phyloP scores from a whole-genome alignment of 1,284 basidiomycete species.

The Papiliotrema flavescens region DNA sequence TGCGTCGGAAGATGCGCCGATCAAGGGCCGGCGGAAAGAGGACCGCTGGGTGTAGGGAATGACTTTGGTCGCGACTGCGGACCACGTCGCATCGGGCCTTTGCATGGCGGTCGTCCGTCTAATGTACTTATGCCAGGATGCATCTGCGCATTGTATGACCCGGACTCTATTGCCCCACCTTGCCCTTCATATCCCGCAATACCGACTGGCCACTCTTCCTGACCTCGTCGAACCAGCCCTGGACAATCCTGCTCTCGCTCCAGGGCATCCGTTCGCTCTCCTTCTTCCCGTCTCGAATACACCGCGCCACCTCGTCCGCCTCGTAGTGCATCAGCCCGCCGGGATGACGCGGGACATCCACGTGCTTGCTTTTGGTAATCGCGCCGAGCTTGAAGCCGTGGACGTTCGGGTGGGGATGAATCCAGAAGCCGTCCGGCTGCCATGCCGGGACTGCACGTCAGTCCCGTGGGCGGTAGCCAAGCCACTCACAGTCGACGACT shows the following conservation, averaged over 20 bases:
- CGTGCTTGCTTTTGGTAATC: slow-evolving; percentile 31
- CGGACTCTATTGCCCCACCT: slow-evolving; percentile 17
- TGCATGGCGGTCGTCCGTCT: too few relatives aligned
- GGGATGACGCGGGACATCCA: slow-evolving; percentile 56
- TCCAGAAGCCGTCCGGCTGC: slow-evolving; percentile 26
- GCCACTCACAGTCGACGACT: slow-evolving; percentile 34
- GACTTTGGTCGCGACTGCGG: too few relatives aligned
- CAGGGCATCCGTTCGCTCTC: slow-evolving; percentile 71
- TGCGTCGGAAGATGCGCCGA: slow-evolving; percentile 34
- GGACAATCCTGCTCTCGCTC: slow-evolving; percentile 70
- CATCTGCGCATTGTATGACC: too few relatives aligned
- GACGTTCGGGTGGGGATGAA: slow-evolving; percentile 56
- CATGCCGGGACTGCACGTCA: slow-evolving; percentile 30
- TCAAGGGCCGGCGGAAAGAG: slow-evolving; percentile 39
- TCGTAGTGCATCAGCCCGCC: slow-evolving; percentile 53
- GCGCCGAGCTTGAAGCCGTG: slow-evolving; percentile 44
- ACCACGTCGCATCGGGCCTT: too few relatives aligned
- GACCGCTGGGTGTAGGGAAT: slow-evolving; percentile 40
- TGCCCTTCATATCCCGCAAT: slow-evolving; percentile 30
- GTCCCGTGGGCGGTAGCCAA: not conserved
- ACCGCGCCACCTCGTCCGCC: slow-evolving; percentile 68
- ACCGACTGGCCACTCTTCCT: slow-evolving; percentile 40
- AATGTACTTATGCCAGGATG: too few relatives aligned
- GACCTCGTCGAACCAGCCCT: slow-evolving; percentile 78
- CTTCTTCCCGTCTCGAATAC: slow-evolving; percentile 68